Base-by-base conservation (phyloP, 495 filamentous ascomycete genomes). In the Lophium mytilinum region DNA sequence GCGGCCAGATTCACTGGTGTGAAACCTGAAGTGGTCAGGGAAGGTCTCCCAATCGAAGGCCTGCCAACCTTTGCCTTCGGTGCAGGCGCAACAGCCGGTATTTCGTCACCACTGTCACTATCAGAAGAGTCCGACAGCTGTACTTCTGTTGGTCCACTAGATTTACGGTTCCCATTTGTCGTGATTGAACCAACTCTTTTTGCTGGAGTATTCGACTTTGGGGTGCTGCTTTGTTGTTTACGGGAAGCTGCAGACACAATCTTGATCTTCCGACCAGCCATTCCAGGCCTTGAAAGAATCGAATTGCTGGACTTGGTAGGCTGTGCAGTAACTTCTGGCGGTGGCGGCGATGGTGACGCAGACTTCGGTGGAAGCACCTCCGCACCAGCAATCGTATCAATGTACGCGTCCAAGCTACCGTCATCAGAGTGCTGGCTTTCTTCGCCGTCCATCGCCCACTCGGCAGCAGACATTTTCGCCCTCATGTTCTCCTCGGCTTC, bases 401-500 rank as follows among this genome's bases (percentile, higher is more conserved):
- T 53, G 52, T 58, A 58, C 17, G 35, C 53, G 30, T 61, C 60
- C 9, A 59, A 34, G 21, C 46, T 40, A 36, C 39, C 45, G 15
- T 58, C 42, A n/a, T 60, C 61, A 30, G 62, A 65, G 1, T 42
- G 41, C 18, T 49, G 50, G 30, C 40, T 43, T 37, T 15, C 45
- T 18, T 52, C 10, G 37, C 51, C 57, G 53, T 59, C 34, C 51
- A 56, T 51, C 7, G 37, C 55, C 34, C 50, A 55, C 17, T 36
- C 30, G 10, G 46, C 49, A n/a, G 56, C 60, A 33, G n/a, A 14
- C 12, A 56, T 54, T 39, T 62, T 64, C 1, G 66, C 66, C 14
- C 52, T 55, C n/a, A 52, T 12, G 37, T 62, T 68, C 61, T 68
- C 57, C 21, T 61, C 58, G 8, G 47, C 61, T 15, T 50, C 52